Percentiles rank a stretch among this genome's conserved stretches.
These are phyloP conservation scores for Aureobasidium pullulans DNA, from an alignment of 2,329 filamentous ascomycete genomes.

Conservation along the genomic window DNA sequence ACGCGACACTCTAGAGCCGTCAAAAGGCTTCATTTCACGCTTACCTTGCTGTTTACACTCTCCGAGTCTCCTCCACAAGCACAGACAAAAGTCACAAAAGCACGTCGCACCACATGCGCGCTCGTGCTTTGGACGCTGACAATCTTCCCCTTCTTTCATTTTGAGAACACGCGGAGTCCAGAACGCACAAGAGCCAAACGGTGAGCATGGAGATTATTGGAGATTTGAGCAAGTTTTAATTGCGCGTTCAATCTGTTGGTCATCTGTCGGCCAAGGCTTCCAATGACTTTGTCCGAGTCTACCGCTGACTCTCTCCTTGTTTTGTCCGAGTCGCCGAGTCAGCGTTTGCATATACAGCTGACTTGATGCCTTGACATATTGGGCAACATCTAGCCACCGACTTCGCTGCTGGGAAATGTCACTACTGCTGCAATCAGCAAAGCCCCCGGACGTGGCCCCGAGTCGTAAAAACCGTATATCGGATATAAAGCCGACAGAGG, in stretches of 20 bases:
- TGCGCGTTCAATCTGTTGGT: background rate
- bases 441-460: background rate
- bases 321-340: background rate
- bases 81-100: background rate
- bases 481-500: background rate
- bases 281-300: background rate
- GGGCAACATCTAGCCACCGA: background rate
- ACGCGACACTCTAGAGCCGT: background rate
- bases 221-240: background rate
- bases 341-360: background rate
- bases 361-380: background rate
- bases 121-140: background rate
- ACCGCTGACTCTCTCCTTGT: background rate
- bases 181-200: background rate
- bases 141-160: background rate
- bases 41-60: background rate
- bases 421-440: background rate
- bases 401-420: background rate
- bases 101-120: slow-evolving; percentile 8
- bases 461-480: background rate
- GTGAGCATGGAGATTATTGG: background rate
- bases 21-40: background rate
- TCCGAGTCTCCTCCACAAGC: slow-evolving; percentile 2
- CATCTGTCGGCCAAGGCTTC: background rate
- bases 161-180: background rate